Conservation (phyloP, 257 asterid genomes). For the Eustoma russellianum region DNA sequence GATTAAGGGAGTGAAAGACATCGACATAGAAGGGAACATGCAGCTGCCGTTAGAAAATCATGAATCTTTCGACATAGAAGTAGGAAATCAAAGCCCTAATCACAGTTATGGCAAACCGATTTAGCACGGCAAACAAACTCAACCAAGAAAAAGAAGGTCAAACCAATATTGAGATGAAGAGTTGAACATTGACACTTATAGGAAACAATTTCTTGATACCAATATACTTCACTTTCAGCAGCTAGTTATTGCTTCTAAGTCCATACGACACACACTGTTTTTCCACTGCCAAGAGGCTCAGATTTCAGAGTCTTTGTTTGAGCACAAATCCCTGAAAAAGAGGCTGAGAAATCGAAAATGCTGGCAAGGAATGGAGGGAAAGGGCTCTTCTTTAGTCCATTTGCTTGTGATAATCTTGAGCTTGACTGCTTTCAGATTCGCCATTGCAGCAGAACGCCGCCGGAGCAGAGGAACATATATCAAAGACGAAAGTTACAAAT, state of each 20-base stretch:
- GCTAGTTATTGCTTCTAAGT: not conserved
- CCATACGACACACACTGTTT: not conserved
- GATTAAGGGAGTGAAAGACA: slow-evolving; percentile 47
- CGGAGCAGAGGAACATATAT: slow-evolving; percentile 86
- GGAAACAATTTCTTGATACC: too few relatives aligned
- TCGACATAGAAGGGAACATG: slow-evolving; percentile 29
- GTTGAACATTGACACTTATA: too few relatives aligned
- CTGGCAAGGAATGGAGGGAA: slow-evolving; percentile 28
- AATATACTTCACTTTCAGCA: not conserved
- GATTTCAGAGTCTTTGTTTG: not conserved
- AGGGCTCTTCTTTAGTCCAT: slow-evolving; percentile 83
- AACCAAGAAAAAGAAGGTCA: too few relatives aligned
- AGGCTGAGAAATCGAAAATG: not conserved
- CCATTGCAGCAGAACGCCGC: slow-evolving; percentile 94
- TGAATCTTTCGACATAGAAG: too few relatives aligned
- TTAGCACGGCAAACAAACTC: too few relatives aligned
- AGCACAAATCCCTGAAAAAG: not conserved
- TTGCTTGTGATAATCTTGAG: slow-evolving; percentile 60
- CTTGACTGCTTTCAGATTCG: slow-evolving; percentile 77
- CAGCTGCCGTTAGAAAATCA: slow-evolving; percentile 15
- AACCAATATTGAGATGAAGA: too few relatives aligned
- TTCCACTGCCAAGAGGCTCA: slow-evolving; percentile 3
- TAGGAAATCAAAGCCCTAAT: too few relatives aligned
- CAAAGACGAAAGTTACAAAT: too few relatives aligned
- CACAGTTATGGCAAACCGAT: too few relatives aligned